These are phyloP conservation scores for Artomyces pyxidatus DNA, from an alignment of 768 basidiomycete genomes.

Conservation along the genomic window DNA sequence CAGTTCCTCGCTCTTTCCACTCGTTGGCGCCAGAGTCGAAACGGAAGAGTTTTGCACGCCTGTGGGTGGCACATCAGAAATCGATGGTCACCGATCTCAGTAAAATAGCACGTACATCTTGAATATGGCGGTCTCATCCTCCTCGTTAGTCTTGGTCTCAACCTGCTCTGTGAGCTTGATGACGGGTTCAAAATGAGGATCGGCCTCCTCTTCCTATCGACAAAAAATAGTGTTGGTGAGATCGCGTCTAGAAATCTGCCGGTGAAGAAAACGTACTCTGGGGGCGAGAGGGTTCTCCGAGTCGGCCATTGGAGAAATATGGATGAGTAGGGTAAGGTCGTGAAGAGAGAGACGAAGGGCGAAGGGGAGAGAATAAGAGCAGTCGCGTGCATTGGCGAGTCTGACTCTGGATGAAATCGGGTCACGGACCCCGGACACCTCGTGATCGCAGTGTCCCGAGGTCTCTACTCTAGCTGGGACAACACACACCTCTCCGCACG, in stretches of 20 bases:
- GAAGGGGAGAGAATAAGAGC: conserved; percentile 13
- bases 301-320: conserved; percentile 6
- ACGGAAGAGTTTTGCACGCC: conserved; percentile 97
- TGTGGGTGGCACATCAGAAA: conserved; percentile 26
- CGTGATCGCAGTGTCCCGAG: neutral
- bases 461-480: neutral
- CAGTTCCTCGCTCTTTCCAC: conserved; percentile 99
- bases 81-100: conserved; percentile 6
- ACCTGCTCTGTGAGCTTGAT: conserved; percentile 95
- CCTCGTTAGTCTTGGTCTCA: conserved; percentile 90
- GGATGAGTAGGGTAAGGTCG: conserved; percentile 6
- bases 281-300: conserved; percentile 53
- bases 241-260: conserved; percentile 18
- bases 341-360: conserved; percentile 10
- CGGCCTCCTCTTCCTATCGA: conserved; percentile 61
- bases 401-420: conserved; percentile 4
- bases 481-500: neutral
- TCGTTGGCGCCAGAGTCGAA: conserved; percentile 72
- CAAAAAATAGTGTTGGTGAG: neutral
- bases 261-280: conserved; percentile 43
- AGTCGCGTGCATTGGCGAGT: conserved; percentile 19
- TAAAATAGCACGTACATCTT: conserved; percentile 70
- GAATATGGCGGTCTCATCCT: conserved; percentile 88
- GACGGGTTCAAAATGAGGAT: conserved; percentile 92
- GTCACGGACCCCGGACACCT: conserved; percentile 9